These are phyloP conservation scores for Claviceps humidiphila DNA, from an alignment of 2,329 filamentous ascomycete genomes.

Conservation along the genomic window DNA sequence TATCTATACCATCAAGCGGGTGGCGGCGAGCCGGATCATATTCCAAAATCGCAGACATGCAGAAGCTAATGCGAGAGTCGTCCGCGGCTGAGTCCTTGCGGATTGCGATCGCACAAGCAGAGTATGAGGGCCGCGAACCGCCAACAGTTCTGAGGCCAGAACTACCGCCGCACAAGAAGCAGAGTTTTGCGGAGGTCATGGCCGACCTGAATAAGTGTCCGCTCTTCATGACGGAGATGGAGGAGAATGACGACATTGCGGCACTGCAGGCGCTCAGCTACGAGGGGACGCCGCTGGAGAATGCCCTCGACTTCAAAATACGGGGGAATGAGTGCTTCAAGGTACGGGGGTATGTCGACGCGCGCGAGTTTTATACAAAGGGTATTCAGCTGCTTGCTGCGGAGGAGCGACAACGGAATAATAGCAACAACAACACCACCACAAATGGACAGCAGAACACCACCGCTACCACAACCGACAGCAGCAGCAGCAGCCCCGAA, in stretches of 20 bases:
- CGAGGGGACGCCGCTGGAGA: conserved; percentile 78
- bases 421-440: conserved; percentile 10
- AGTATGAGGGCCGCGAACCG: no score
- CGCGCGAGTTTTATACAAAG: conserved; percentile 83
- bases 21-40: no score
- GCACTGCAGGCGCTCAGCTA: conserved; percentile 84
- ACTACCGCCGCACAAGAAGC: conserved; percentile 33
- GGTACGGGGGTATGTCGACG: conserved; percentile 62
- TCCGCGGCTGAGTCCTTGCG: no score
- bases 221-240: conserved; percentile 91
- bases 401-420: conserved; percentile 44
- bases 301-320: conserved; percentile 73
- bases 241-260: conserved; percentile 72
- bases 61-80: no score
- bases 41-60: no score
- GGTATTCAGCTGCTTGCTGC: conserved; percentile 59
- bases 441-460: no score
- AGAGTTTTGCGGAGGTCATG: conserved; percentile 41
- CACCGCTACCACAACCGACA: conserved; percentile 7
- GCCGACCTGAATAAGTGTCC: conserved; percentile 51
- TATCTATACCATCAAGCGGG: no score
- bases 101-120: no score
- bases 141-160: conserved; percentile 18
- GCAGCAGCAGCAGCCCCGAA: conserved; percentile 12
- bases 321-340: conserved; percentile 84